Evolutionary conservation across 495 filamentous ascomycete species (phyloP).

Genomic region (Annulohypoxylon stygium): DNA sequence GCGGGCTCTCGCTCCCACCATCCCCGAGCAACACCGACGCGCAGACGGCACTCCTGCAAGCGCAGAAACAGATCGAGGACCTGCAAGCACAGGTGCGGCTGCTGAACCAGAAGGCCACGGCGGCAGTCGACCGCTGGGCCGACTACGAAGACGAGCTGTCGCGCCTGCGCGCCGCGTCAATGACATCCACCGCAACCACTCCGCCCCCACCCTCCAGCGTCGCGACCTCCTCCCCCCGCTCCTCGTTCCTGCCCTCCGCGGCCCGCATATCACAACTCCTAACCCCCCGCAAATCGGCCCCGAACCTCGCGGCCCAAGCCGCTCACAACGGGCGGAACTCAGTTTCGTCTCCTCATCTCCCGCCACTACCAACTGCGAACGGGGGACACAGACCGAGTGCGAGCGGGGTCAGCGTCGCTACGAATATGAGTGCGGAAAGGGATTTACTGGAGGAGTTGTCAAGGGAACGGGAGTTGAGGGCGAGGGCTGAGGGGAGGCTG

Average conservation of each 20-base stretch:
- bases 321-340: slow-evolving; percentile 12
- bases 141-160: slow-evolving; percentile 95
- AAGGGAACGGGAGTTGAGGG: slow-evolving; percentile 77
- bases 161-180: slow-evolving; percentile 65
- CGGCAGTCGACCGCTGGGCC: slow-evolving; percentile 84
- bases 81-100: slow-evolving; percentile 81
- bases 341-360: slow-evolving; percentile 46
- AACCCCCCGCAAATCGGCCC: slow-evolving; percentile 67
- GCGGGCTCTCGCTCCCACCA: slow-evolving; percentile 43
- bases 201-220: slow-evolving; percentile 33
- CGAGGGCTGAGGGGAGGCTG: slow-evolving; percentile 79
- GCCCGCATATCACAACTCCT: slow-evolving; percentile 75
- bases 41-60: slow-evolving; percentile 65
- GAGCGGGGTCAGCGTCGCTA: slow-evolving; percentile 23
- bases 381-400: not conserved
- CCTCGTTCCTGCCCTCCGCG: slow-evolving; percentile 59
- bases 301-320: slow-evolving; percentile 37
- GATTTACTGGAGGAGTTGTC: slow-evolving; percentile 78
- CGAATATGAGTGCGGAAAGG: slow-evolving; percentile 41
- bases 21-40: slow-evolving; percentile 56
- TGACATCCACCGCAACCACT: slow-evolving; percentile 48
- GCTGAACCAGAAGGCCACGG: slow-evolving; percentile 81
- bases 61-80: slow-evolving; percentile 80
- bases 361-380: not conserved
- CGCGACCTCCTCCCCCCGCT: slow-evolving; percentile 49